phyloP scores from a whole-genome alignment of 1,139 yeast species.

The Tardiomyces blankii region DNA sequence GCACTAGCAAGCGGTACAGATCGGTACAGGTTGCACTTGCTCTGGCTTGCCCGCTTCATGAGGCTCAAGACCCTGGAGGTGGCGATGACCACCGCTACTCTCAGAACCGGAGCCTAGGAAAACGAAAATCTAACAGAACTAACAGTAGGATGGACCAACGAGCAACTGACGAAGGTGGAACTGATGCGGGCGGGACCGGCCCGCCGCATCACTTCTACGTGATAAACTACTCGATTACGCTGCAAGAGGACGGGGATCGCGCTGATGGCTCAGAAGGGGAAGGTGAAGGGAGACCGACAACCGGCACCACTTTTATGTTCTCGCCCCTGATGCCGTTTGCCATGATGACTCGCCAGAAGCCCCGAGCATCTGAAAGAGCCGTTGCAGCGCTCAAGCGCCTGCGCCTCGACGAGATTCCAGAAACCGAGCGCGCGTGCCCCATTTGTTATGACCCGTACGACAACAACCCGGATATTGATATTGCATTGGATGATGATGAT shows the following conservation, averaged over 20 bases:
- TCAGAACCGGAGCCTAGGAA: too few species aligned
- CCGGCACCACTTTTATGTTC: not conserved
- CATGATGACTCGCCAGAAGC: not conserved
- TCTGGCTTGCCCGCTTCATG: too few species aligned
- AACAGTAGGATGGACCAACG: not conserved
- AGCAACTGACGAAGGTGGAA: not conserved
- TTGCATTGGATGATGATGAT: not conserved
- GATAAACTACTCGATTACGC: not conserved
- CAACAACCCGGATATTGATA: not conserved
- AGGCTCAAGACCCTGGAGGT: too few species aligned
- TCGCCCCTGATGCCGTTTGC: not conserved
- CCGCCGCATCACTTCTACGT: not conserved
- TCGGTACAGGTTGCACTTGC: too few species aligned
- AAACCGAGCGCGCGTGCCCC: slow-evolving; percentile 21
- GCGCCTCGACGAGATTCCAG: slow-evolving; percentile 13
- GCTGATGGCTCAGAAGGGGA: too few species aligned
- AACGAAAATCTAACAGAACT: too few species aligned
- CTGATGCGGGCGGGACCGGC: not conserved
- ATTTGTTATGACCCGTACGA: slow-evolving; percentile 26
- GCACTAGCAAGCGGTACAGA: too few species aligned
- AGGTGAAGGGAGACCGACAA: too few species aligned
- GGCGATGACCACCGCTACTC: too few species aligned
- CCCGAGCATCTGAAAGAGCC: slow-evolving; percentile 21
- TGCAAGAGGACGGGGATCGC: not conserved
- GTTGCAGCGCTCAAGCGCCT: slow-evolving; percentile 16